These are phyloP conservation scores for Trichosporon sp. DNA, from an alignment of 1,284 basidiomycete species.

Conservation along the genomic window DNA sequence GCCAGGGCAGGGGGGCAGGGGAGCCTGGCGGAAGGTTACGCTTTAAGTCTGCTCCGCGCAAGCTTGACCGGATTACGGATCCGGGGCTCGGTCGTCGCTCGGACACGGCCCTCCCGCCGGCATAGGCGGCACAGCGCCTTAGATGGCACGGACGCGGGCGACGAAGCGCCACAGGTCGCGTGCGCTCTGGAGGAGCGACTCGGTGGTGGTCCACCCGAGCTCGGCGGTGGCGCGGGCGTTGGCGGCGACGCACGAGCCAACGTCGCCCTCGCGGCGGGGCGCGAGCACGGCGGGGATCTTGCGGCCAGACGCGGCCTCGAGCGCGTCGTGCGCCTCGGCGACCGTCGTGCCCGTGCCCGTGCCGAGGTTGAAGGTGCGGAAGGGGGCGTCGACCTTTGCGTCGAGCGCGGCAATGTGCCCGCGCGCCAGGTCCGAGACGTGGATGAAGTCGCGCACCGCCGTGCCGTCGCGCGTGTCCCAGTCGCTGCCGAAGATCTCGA, in stretches of 20 bases:
- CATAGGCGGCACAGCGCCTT: neutral
- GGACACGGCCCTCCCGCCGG: too few species aligned
- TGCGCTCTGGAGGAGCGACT: slow-evolving; percentile 8
- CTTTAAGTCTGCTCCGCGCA: neutral
- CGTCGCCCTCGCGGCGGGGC: slow-evolving; percentile 13
- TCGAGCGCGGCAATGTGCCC: slow-evolving; percentile 27
- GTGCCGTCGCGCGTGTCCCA: slow-evolving; percentile 21
- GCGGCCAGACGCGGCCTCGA: slow-evolving; percentile 6
- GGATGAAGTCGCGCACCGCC: slow-evolving; percentile 13
- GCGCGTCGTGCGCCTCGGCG: slow-evolving; percentile 9
- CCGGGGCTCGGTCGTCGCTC: too few species aligned
- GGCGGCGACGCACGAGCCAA: slow-evolving; percentile 14
- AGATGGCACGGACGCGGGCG: slow-evolving; percentile 3
- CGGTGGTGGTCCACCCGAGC: slow-evolving; percentile 14
- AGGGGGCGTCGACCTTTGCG: neutral
- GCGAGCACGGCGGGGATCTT: slow-evolving; percentile 6
- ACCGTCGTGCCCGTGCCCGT: slow-evolving; percentile 76
- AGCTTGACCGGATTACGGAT: neutral
- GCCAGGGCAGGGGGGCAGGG: neutral
- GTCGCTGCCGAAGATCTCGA: slow-evolving; percentile 27
- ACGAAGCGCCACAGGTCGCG: slow-evolving; percentile 14
- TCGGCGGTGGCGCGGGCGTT: slow-evolving; percentile 9
- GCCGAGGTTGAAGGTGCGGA: slow-evolving; percentile 61
- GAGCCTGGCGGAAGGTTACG: neutral
- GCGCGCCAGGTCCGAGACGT: slow-evolving; percentile 24